Evolutionary conservation across 2,329 filamentous ascomycete genomes (phyloP).

Genomic region (Fusarium drepaniforme): DNA sequence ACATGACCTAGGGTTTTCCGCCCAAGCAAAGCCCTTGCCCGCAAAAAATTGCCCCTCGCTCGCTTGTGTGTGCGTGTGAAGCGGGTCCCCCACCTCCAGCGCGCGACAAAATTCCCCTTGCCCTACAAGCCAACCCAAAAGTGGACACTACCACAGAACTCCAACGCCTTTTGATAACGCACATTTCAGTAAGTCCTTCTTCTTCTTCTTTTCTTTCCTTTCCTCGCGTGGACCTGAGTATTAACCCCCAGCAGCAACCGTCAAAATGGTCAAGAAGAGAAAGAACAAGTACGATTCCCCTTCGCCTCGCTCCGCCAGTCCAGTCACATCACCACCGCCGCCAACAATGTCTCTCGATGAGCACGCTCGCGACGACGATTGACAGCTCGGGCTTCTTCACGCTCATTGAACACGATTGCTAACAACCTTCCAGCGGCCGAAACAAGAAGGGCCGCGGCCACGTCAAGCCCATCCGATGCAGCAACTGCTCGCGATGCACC

Average conservation of each 20-base stretch:
- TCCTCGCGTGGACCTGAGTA: slow-evolving; percentile 49
- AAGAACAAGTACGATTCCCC: slow-evolving; percentile 70
- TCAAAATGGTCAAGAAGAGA: slow-evolving; percentile 80
- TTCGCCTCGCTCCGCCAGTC: slow-evolving; percentile 31
- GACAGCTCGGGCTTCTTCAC: neutral
- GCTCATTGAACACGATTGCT: slow-evolving; percentile 18
- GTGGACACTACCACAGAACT: slow-evolving; percentile 34
- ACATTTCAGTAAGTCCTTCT: slow-evolving; percentile 48
- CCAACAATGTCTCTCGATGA: slow-evolving; percentile 33
- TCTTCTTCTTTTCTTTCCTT: slow-evolving; percentile 38
- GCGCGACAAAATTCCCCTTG: slow-evolving; percentile 7
- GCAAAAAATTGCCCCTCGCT: neutral
- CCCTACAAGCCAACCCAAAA: slow-evolving; percentile 34
- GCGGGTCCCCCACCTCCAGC: neutral
- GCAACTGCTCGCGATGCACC: slow-evolving; percentile 83
- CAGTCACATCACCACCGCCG: slow-evolving; percentile 17
- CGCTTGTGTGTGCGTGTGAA: slow-evolving; percentile 5
- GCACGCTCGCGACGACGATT: slow-evolving; percentile 23
- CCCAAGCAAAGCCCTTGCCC: slow-evolving; percentile 27
- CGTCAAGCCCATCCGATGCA: slow-evolving; percentile 96
- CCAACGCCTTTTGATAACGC: slow-evolving; percentile 45
- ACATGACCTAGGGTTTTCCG: slow-evolving; percentile 48
- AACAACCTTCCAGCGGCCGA: slow-evolving; percentile 76
- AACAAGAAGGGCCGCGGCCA: slow-evolving; percentile 99
- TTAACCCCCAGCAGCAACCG: slow-evolving; percentile 61